A percentile compares a stretch with the other conserved stretches of the same genome.
Conservation (phyloP, 1,139 yeast genomes). For the Saccharomyces pastorianus region DNA sequence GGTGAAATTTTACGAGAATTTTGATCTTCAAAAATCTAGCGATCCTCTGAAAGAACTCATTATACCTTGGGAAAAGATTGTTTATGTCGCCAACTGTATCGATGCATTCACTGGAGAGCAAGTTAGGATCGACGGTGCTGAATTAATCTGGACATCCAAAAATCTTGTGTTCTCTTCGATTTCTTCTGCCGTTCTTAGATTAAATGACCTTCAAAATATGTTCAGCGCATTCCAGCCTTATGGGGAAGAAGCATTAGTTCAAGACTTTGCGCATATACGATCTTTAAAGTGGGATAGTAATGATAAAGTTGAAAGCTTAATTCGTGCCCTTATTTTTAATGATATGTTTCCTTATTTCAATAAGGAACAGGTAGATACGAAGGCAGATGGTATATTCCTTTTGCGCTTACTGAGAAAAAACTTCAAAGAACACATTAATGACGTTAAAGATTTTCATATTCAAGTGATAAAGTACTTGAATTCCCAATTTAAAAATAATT, state of each 20-base stretch:
- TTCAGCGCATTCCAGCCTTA: neutral
- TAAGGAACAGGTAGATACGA: neutral
- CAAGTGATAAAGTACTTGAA: neutral
- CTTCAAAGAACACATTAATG: neutral
- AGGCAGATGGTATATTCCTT: neutral
- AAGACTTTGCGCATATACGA: neutral
- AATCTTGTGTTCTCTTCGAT: neutral
- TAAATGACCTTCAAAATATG: neutral
- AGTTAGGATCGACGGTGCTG: neutral
- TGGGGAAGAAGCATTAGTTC: neutral
- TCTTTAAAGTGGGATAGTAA: neutral
- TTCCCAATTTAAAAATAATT: neutral
- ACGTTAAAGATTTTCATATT: neutral
- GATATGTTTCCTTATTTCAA: neutral
- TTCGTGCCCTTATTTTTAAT: neutral
- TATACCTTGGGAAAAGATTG: neutral
- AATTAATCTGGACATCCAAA: neutral
- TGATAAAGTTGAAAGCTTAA: neutral
- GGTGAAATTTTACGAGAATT: neutral
- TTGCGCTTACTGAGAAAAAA: neutral
- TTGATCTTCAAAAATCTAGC: neutral
- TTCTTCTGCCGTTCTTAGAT: neutral
- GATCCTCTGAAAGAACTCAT: neutral
- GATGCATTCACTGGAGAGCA: constrained; percentile 1
- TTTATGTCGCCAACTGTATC: neutral